Base-by-base conservation (phyloP, 192 early-diverging fungal species). In the Allomyces javanicus region DNA sequence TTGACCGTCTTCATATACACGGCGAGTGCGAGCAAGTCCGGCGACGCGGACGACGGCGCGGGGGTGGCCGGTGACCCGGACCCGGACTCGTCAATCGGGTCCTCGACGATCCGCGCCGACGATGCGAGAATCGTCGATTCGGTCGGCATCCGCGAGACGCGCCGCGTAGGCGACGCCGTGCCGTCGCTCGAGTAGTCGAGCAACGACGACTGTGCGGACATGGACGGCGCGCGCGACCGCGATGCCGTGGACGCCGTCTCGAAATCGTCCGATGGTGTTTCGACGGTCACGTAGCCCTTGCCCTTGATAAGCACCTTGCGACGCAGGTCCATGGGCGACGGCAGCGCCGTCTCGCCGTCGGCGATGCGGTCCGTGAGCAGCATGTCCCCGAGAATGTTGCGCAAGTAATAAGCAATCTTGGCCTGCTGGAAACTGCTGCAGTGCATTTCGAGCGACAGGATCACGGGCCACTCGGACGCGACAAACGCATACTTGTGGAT, bases 401-500 rank as follows among this genome's bases (percentile, higher is more conserved):
- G 61, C 66, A 94, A 69, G 43, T 88, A 85, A 11, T 50, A 69
- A 6, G 89, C 92, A 85, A 93, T 88, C 17, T 74, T 71, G 21
- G 71, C 80, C 69, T 94, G 92, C 72, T 90, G 88, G 22, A 78
- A 73, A 24, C 80, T 67, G 33, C 79, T 78, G 70, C 92, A 94
- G 72, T 90, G 88, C 10, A 84, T 83, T 73, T 95, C 93, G 9
- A 95, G 70, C 17, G 88, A 90, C 63, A 95, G 69, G 63, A 90
- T 89, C 23, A 93, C 73, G 7, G 93, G 93, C 63, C 89, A 93
- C 26, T 83, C 79, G 17, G 88, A 85, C 10, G 81, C 80, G 10
- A 82, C 84, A 74, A 96, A 96, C 9, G 89, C 93, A 71, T 94
- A 96, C 68, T 80, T 83, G 12, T 75, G 75, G 33, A 96, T 91